These are phyloP conservation scores for Abrus precatorius DNA, from an alignment of 306 rosid genomes.

Conservation along the genomic window DNA sequence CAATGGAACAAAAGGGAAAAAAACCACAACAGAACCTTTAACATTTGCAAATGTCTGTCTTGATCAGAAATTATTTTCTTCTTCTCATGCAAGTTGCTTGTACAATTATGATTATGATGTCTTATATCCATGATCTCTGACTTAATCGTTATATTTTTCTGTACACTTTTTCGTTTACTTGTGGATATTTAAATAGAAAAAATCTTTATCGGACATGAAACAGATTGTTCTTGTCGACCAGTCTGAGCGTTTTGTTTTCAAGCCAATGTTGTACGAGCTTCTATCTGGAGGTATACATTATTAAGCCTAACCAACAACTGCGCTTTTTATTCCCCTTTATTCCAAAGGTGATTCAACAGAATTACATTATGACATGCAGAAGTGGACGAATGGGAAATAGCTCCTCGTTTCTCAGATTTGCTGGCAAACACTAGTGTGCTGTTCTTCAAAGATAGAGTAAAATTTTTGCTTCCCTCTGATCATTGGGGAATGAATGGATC, in stretches of 20 bases:
- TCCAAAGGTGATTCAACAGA: constrained; percentile 42
- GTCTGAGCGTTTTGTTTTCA: constrained; percentile 67
- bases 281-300: constrained; percentile 80
- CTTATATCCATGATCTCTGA: constrained; percentile 1
- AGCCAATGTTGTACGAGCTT: constrained; percentile 97
- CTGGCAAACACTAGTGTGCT: constrained; percentile 76
- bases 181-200: constrained; percentile 13
- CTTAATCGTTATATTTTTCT: neutral
- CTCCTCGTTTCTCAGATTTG: constrained; percentile 91
- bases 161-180: constrained; percentile 11
- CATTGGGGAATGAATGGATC: constrained; percentile 64
- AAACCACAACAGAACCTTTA: neutral
- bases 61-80: neutral
- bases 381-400: constrained; percentile 98
- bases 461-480: constrained; percentile 73
- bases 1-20: neutral
- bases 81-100: constrained; percentile 4
- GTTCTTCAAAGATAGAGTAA: constrained; percentile 86
- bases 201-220: constrained; percentile 42
- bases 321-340: constrained; percentile 13
- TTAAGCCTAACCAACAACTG: constrained; percentile 36
- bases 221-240: constrained; percentile 63
- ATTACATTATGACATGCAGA: constrained; percentile 59
- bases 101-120: neutral
- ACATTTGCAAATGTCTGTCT: constrained; percentile 21